Conservation (phyloP, 2,329 filamentous ascomycete genomes). For the Colletotrichum euphorbiae region DNA sequence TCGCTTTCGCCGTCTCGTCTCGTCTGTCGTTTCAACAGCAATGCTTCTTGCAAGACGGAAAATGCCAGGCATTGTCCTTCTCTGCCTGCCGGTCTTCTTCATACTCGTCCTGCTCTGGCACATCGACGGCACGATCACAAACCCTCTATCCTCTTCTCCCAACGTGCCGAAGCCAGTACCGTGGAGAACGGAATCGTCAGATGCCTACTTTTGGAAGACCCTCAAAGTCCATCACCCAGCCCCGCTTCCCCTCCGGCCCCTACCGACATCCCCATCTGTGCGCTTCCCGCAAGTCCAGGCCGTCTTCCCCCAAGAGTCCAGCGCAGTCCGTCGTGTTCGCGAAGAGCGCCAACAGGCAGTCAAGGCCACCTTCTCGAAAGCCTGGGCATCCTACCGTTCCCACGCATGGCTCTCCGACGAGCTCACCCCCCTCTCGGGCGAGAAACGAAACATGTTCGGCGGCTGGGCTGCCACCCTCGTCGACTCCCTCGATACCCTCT, state of each 20-base stretch:
- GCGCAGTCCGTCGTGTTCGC: constrained; percentile 41
- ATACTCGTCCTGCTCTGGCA: constrained; percentile 30
- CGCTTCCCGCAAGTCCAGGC: constrained; percentile 50
- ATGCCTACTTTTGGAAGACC: constrained; percentile 40
- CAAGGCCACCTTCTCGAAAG: constrained; percentile 55
- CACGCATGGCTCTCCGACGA: constrained; percentile 66
- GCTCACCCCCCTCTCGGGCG: constrained; percentile 60
- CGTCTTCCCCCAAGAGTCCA: constrained; percentile 44
- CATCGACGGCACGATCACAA: constrained; percentile 4
- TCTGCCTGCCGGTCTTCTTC: constrained; percentile 25
- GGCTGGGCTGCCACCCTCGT: constrained; percentile 70
- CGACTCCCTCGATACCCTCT: constrained; percentile 70
- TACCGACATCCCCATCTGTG: constrained; percentile 47
- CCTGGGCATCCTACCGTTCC: constrained; percentile 63
- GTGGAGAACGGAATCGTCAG: constrained; percentile 5
- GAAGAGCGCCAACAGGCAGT: constrained; percentile 51
- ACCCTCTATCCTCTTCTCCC: not conserved
- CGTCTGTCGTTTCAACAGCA: rapidly evolving
- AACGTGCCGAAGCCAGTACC: constrained; percentile 5
- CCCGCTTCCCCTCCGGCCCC: constrained; percentile 43
- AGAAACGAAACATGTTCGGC: constrained; percentile 60
- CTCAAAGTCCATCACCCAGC: constrained; percentile 41
- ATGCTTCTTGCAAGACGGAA: not conserved
- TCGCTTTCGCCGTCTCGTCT: not conserved
- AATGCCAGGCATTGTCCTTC: not conserved